A percentile compares a stretch with the other conserved stretches of the same genome.
phyloP scores from a whole-genome alignment of 345 rosid genomes.

The Diplotaxis tenuifolia region DNA sequence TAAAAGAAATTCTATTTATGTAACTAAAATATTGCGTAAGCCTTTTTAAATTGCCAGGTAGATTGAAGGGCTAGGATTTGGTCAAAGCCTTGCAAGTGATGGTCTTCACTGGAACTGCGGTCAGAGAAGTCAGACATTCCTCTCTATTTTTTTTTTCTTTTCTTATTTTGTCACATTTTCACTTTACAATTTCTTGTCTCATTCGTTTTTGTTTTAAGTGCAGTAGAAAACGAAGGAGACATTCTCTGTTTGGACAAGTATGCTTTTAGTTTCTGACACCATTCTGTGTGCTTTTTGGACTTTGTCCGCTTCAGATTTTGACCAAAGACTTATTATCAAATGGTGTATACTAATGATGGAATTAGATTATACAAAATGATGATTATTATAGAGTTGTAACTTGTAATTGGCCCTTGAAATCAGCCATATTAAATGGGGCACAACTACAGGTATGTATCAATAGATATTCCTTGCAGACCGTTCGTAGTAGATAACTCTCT shows the following conservation, averaged over 20 bases:
- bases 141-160: slow-evolving; percentile 1
- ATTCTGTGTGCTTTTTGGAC: slow-evolving; percentile 29
- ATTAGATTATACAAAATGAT: neutral
- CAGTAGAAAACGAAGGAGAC: slow-evolving; percentile 5
- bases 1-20: neutral
- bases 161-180: slow-evolving; percentile 8
- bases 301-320: slow-evolving; percentile 35
- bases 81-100: slow-evolving; percentile 35
- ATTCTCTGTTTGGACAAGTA: slow-evolving; percentile 21
- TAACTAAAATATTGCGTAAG: neutral
- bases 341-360: slow-evolving; percentile 2
- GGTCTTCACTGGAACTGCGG: slow-evolving; percentile 12
- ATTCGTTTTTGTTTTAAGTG: neutral
- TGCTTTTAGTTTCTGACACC: slow-evolving; percentile 30
- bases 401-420: slow-evolving; percentile 5
- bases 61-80: slow-evolving; percentile 24
- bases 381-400: neutral
- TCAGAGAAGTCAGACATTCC: slow-evolving; percentile 31
- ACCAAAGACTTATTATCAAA: slow-evolving; percentile 24
- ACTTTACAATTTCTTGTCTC: slow-evolving; percentile 17
- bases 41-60: neutral
- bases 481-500: neutral
- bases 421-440: neutral
- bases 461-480: neutral
- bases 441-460: neutral